These are phyloP conservation scores for Phytophthora sansomeana DNA, from an alignment of 352 stramenopile genomes.

Conservation along the genomic window DNA sequence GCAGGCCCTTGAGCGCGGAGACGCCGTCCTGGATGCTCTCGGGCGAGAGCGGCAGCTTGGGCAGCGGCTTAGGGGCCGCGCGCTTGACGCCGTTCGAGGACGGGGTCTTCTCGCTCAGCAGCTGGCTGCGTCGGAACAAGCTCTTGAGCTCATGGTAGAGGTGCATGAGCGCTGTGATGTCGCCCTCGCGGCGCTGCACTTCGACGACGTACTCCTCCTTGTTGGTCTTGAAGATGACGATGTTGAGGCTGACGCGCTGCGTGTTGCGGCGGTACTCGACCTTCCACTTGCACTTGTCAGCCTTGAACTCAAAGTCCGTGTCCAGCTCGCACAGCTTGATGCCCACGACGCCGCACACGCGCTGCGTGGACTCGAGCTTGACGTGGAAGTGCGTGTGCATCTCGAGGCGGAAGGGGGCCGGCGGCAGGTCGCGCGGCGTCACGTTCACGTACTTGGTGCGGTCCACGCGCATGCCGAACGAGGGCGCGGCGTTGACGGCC, in stretches of 20 bases:
- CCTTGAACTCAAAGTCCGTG: slow-evolving; percentile 88
- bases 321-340: slow-evolving; percentile 87
- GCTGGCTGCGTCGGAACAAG: slow-evolving; percentile 79
- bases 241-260: slow-evolving; percentile 81
- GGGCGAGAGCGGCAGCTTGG: slow-evolving; percentile 53
- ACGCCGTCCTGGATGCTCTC: slow-evolving; percentile 67
- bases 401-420: slow-evolving; percentile 82
- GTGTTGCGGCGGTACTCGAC: slow-evolving; percentile 73
- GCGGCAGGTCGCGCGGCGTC: slow-evolving; percentile 69
- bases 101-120: slow-evolving; percentile 69
- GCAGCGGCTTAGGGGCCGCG: slow-evolving; percentile 66
- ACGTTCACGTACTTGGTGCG: slow-evolving; percentile 83
- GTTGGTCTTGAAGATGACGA: slow-evolving; percentile 76
- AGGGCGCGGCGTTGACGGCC: slow-evolving; percentile 36
- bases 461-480: slow-evolving; percentile 70
- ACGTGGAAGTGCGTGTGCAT: slow-evolving; percentile 90
- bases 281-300: slow-evolving; percentile 91
- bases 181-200: slow-evolving; percentile 76
- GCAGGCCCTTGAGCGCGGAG: slow-evolving; percentile 68
- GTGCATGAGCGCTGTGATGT: slow-evolving; percentile 86
- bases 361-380: slow-evolving; percentile 80
- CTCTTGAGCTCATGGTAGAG: slow-evolving; percentile 80
- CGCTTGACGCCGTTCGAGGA: slow-evolving; percentile 65
- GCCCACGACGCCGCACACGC: slow-evolving; percentile 77
- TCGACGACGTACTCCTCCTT: slow-evolving; percentile 82